Conservation (phyloP, 1,284 basidiomycete species). For the Somion occarium region DNA sequence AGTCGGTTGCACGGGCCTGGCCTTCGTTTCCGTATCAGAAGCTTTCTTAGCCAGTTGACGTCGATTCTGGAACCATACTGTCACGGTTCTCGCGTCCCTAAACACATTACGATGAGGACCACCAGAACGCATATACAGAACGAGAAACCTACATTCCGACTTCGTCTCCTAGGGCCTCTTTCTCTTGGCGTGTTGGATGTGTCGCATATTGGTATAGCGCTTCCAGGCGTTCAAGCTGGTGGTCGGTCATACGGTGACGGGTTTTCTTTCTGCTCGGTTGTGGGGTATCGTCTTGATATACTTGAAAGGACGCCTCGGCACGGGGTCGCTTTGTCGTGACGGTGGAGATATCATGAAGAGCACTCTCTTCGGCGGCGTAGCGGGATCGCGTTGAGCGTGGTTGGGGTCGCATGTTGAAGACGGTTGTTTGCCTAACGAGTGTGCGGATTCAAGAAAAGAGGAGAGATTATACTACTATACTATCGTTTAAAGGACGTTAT, state of each 20-base stretch:
- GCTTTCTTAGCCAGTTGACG: constrained; percentile 19
- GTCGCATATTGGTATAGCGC: constrained; percentile 32
- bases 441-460: constrained; percentile 1
- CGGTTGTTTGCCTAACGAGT: constrained; percentile 10
- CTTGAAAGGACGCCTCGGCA: background rate
- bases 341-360: background rate
- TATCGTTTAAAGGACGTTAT: background rate
- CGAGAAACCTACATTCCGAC: constrained; percentile 33
- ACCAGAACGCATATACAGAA: background rate
- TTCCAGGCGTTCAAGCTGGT: constrained; percentile 36
- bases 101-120: background rate
- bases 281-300: constrained; percentile 7
- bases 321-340: background rate
- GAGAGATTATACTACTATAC: too few species aligned
- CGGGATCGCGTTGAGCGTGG: constrained; percentile 11
- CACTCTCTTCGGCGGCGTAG: background rate
- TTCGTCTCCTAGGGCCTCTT: constrained; percentile 33
- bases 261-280: constrained; percentile 23
- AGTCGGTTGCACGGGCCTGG: background rate
- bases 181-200: constrained; percentile 35
- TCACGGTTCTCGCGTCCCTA: constrained; percentile 25
- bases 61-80: constrained; percentile 30
- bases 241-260: constrained; percentile 35
- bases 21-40: background rate
- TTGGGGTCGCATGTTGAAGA: constrained; percentile 14